Evolutionary conservation across 2,329 filamentous ascomycete genomes (phyloP).

Genomic region (Emydomyces testavorans): DNA sequence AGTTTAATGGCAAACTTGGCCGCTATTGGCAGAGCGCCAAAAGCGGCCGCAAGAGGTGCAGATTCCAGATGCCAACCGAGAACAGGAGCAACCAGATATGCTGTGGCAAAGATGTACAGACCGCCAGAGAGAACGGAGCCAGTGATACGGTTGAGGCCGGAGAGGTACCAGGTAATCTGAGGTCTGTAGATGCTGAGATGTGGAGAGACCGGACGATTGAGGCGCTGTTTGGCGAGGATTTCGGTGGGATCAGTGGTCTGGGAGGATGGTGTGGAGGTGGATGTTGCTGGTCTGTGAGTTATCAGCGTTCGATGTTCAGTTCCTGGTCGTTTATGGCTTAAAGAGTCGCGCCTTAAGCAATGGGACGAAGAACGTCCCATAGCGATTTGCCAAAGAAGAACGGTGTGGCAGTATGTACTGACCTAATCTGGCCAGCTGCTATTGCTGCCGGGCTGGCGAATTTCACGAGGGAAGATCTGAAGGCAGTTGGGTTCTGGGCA

Average conservation of each 20-base stretch:
- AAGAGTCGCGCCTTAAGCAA: neutral
- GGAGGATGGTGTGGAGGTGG: conserved; percentile 19
- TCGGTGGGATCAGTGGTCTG: conserved; percentile 28
- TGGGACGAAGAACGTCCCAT: neutral
- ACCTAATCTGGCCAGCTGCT: conserved; percentile 38
- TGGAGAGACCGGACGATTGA: conserved; percentile 68
- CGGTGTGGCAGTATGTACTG: conserved; percentile 5
- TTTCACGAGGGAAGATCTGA: conserved; percentile 34
- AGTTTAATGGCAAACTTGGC: conserved; percentile 51
- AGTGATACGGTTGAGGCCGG: conserved; percentile 72
- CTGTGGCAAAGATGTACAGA: conserved; percentile 67
- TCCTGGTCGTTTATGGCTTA: neutral
- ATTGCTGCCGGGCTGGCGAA: conserved; percentile 35
- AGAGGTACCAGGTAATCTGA: conserved; percentile 73
- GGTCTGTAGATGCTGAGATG: conserved; percentile 78
- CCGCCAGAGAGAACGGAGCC: conserved; percentile 58
- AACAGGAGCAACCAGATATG: conserved; percentile 69
- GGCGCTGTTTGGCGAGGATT: conserved; percentile 71
- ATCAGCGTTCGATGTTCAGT: neutral
- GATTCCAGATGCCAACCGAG: conserved; percentile 60
- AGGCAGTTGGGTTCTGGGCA: conserved; percentile 34
- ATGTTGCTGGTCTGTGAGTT: conserved; percentile 17
- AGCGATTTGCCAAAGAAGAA: neutral
- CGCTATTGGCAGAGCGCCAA: conserved; percentile 49
- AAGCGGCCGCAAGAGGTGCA: conserved; percentile 51